A percentile compares a stretch with the other conserved stretches of the same genome.
Evolutionary conservation across 2,329 filamentous ascomycete species (phyloP).

Genomic region (Magnaporthiopsis rhizophila): DNA sequence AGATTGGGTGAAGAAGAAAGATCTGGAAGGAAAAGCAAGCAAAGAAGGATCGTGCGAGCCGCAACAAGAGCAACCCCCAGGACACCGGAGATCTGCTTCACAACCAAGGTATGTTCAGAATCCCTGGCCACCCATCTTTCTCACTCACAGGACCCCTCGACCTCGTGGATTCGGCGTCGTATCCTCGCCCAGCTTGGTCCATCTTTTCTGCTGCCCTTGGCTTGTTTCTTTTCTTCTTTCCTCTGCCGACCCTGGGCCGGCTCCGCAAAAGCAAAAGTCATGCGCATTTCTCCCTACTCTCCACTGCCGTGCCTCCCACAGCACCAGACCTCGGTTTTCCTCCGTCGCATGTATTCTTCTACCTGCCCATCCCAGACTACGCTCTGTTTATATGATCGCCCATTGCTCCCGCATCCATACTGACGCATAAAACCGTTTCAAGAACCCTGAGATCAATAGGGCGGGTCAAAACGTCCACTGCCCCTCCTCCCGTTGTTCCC

Average conservation of each 20-base stretch:
- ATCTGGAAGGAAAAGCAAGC: neutral
- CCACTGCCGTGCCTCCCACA: neutral
- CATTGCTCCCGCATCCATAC: conserved; percentile 1
- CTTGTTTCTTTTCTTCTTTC: neutral
- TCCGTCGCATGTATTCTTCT: neutral
- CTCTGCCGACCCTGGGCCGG: neutral
- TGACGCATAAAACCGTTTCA: conserved; percentile 22
- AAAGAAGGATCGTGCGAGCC: neutral
- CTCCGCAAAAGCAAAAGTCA: neutral
- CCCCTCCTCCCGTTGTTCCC: neutral
- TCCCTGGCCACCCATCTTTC: neutral
- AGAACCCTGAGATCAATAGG: conserved; percentile 10
- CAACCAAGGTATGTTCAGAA: neutral
- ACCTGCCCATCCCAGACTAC: too few relatives aligned
- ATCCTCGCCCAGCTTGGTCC: too few relatives aligned
- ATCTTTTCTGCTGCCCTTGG: neutral
- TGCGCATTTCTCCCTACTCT: neutral
- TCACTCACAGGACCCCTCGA: neutral
- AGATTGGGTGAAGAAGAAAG: neutral
- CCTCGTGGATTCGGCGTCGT: neutral
- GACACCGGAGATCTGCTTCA: neutral
- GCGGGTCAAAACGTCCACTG: neutral
- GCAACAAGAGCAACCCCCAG: neutral
- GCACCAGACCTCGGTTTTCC: neutral
- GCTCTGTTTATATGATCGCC: neutral